A percentile compares a stretch with the other conserved stretches of the same genome.
Conservation (phyloP, 202 grass and related monocot species). For the Panicum virgatum region DNA sequence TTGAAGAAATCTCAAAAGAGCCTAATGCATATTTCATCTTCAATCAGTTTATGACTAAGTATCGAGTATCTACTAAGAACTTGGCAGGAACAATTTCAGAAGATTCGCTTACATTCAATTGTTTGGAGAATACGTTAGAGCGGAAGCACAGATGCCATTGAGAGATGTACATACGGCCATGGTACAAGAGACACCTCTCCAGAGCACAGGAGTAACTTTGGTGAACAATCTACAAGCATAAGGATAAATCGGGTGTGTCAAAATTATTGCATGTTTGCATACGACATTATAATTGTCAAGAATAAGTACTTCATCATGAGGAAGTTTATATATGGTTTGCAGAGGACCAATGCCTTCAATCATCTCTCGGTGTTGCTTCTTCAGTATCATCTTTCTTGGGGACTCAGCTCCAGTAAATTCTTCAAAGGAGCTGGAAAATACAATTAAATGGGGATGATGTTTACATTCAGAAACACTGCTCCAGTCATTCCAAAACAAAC, state of each 20-base stretch:
- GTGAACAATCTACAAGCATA: slow-evolving; percentile 69
- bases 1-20: slow-evolving; percentile 19
- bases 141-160: slow-evolving; percentile 97
- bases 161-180: slow-evolving; percentile 90
- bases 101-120: slow-evolving; percentile 72
- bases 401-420: slow-evolving; percentile 57
- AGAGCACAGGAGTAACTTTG: slow-evolving; percentile 90
- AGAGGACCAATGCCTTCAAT: slow-evolving; percentile 66
- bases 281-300: slow-evolving; percentile 19
- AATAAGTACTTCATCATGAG: slow-evolving; percentile 62
- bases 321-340: slow-evolving; percentile 64
- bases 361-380: slow-evolving; percentile 50
- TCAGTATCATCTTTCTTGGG: slow-evolving; percentile 50
- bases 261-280: slow-evolving; percentile 14
- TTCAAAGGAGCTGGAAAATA: slow-evolving; percentile 51
- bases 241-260: not conserved
- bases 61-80: not conserved
- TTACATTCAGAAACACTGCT: slow-evolving; percentile 28
- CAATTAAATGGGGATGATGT: slow-evolving; percentile 31
- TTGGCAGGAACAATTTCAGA: slow-evolving; percentile 14
- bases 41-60: slow-evolving; percentile 4
- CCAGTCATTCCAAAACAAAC: not conserved
- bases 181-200: slow-evolving; percentile 80
- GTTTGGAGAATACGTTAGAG: slow-evolving; percentile 84
- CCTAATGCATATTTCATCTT: slow-evolving; percentile 25